Conservation (phyloP, 2,329 filamentous ascomycete species). For the Penicillium sp. region DNA sequence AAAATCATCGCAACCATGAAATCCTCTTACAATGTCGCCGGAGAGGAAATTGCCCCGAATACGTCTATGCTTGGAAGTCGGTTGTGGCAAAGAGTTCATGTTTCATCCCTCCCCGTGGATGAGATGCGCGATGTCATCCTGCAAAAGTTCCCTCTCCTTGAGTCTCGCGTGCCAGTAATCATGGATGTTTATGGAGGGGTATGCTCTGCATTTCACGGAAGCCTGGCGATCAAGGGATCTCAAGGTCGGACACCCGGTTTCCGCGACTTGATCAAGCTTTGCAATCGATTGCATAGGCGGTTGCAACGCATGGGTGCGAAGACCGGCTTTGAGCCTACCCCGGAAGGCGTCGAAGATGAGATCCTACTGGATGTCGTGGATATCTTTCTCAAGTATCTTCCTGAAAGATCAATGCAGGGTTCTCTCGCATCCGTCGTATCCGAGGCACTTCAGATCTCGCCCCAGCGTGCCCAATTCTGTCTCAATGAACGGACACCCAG, state of each 20-base stretch:
- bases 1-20: conserved; percentile 88
- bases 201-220: conserved; percentile 37
- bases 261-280: conserved; percentile 88
- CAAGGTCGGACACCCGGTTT: conserved; percentile 58
- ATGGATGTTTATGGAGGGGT: conserved; percentile 53
- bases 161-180: conserved; percentile 51
- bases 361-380: conserved; percentile 94
- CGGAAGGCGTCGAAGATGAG: conserved; percentile 66
- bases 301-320: conserved; percentile 56
- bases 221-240: conserved; percentile 35
- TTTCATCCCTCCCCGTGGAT: conserved; percentile 58
- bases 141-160: conserved; percentile 64
- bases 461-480: conserved; percentile 73
- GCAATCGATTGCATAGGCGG: conserved; percentile 65
- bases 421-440: conserved; percentile 62
- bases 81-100: conserved; percentile 75
- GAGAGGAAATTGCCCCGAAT: conserved; percentile 65
- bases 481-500: conserved; percentile 66
- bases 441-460: conserved; percentile 79
- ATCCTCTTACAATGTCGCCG: conserved; percentile 59
- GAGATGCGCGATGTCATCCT: conserved; percentile 73
- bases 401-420: conserved; percentile 56
- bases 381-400: conserved; percentile 79
- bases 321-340: conserved; percentile 64
- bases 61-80: conserved; percentile 70